Conservation (phyloP, 352 stramenopile species). For the Saprolegnia parasitica region DNA sequence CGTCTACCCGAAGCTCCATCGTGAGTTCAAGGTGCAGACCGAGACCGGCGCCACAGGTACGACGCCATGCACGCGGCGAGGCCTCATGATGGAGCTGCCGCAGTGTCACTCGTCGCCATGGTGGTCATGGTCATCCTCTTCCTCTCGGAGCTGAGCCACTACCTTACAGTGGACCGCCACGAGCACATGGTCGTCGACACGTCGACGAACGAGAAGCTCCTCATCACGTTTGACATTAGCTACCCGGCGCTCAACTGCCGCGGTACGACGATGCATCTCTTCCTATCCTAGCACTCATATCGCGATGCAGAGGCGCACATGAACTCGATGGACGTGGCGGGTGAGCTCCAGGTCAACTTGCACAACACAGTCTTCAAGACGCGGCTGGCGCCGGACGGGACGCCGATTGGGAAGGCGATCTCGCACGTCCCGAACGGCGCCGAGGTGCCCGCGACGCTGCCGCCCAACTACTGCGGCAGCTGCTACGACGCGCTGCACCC, state of each 20-base stretch:
- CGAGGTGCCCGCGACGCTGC: conserved; percentile 38
- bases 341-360: conserved; percentile 96
- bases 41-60: conserved; percentile 80
- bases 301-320: conserved; percentile 88
- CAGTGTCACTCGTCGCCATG: conserved; percentile 80
- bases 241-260: conserved; percentile 95
- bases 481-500: conserved; percentile 90
- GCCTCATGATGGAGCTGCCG: background rate
- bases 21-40: conserved; percentile 94
- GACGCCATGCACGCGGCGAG: background rate
- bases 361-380: conserved; percentile 94
- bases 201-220: conserved; percentile 90
- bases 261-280: conserved; percentile 31
- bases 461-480: conserved; percentile 90
- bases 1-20: conserved; percentile 95
- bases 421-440: conserved; percentile 37
- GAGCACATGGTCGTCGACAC: conserved; percentile 97
- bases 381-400: conserved; percentile 70
- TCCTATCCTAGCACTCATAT: background rate
- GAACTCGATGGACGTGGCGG: conserved; percentile 98
- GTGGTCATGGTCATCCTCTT: conserved; percentile 88
- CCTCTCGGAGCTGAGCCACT: conserved; percentile 80
- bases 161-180: conserved; percentile 76
- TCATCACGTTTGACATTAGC: conserved; percentile 97
- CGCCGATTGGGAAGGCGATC: conserved; percentile 54